phyloP scores from a whole-genome alignment of 768 basidiomycete genomes.

The Lactarius indigo region DNA sequence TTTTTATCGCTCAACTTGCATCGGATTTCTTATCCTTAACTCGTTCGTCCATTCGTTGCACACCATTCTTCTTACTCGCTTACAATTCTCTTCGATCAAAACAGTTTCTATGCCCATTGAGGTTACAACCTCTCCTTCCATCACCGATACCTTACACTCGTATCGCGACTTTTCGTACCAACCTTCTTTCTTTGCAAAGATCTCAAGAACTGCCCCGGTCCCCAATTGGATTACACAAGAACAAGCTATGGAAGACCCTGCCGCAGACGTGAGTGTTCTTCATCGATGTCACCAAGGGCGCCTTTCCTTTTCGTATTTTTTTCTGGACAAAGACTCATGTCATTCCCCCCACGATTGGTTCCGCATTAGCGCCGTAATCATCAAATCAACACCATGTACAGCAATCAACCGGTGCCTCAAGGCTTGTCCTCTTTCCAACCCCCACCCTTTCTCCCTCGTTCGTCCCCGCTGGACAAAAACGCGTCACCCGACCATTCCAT shows the following conservation, averaged over 20 bases:
- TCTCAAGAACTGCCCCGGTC: constrained; percentile 29
- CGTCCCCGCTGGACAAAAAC: constrained; percentile 24
- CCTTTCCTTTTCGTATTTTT: not conserved
- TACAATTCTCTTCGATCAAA: constrained; percentile 19
- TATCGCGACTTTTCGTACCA: constrained; percentile 33
- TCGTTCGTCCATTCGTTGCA: constrained; percentile 33
- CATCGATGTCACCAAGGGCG: constrained; percentile 5
- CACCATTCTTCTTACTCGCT: constrained; percentile 29
- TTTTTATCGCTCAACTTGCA: constrained; percentile 49
- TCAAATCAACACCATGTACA: constrained; percentile 26
- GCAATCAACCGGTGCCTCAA: constrained; percentile 24
- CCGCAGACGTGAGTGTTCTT: constrained; percentile 23
- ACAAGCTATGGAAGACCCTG: constrained; percentile 33
- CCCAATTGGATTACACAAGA: constrained; percentile 50
- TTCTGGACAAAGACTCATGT: constrained; percentile 17
- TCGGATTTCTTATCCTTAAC: constrained; percentile 51
- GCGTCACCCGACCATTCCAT: constrained; percentile 35
- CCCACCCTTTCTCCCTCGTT: constrained; percentile 22
- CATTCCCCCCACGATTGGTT: constrained; percentile 11
- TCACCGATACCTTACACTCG: constrained; percentile 38
- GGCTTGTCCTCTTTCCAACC: constrained; percentile 25
- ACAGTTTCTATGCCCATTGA: constrained; percentile 64
- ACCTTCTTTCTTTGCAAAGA: constrained; percentile 36
- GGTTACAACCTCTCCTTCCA: constrained; percentile 53
- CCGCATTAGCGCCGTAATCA: constrained; percentile 27